These are phyloP conservation scores for Dioszegia hungarica DNA, from an alignment of 768 basidiomycete species.

Conservation along the genomic window DNA sequence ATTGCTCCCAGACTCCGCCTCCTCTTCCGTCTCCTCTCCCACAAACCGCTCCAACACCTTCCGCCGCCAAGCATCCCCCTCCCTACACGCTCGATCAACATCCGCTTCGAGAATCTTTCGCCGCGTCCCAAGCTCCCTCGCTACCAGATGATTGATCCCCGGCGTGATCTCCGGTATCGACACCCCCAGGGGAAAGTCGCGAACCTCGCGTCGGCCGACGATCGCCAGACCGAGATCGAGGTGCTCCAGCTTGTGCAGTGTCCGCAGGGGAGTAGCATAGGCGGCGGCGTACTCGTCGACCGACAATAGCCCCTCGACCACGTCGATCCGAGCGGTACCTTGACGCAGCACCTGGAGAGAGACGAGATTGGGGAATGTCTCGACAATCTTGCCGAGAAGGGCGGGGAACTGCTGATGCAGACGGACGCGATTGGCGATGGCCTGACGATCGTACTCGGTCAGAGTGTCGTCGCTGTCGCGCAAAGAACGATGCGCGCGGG, in stretches of 20 bases:
- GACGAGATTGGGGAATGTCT: conserved; percentile 1
- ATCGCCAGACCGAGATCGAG: conserved; percentile 14
- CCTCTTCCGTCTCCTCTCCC: neutral
- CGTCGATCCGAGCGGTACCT: neutral
- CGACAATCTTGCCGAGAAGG: neutral
- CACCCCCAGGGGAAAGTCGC: conserved; percentile 7
- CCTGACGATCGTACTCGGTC: conserved; percentile 2
- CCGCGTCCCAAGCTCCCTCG: neutral
- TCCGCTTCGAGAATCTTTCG: neutral
- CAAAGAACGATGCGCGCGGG: neutral
- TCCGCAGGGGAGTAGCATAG: conserved; percentile 4
- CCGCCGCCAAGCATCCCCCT: conserved; percentile 12
- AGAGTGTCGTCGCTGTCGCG: neutral
- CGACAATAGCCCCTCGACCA: neutral
- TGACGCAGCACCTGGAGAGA: conserved; percentile 6
- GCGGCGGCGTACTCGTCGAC: neutral
- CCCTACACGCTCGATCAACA: neutral
- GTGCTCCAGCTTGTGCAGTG: neutral
- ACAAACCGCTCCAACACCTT: conserved; percentile 6
- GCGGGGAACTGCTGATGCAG: neutral
- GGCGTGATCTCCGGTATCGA: neutral
- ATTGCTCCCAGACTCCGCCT: neutral
- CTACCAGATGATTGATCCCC: neutral
- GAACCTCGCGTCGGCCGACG: conserved; percentile 1
- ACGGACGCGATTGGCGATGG: neutral